These are phyloP conservation scores for Hypoxylon sp. DNA, from an alignment of 2,329 filamentous ascomycete genomes.

Conservation along the genomic window DNA sequence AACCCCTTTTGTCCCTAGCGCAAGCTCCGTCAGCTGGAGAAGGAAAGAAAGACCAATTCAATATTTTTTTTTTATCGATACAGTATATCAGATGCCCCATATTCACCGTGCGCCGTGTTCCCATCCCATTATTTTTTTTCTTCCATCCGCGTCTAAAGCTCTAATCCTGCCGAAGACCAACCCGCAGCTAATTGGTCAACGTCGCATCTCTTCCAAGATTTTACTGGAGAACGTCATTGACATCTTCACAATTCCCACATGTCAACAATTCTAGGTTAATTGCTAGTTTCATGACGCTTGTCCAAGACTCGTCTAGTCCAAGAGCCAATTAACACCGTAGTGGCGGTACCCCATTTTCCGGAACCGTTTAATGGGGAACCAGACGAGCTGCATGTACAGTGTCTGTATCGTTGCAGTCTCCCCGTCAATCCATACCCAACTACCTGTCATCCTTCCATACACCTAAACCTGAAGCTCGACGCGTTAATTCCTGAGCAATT, in stretches of 20 bases:
- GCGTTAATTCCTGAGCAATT: constrained; percentile 14
- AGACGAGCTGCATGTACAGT: constrained; percentile 27
- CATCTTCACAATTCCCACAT: constrained; percentile 3
- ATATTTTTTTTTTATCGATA: constrained; percentile 39
- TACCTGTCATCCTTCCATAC: constrained; percentile 19
- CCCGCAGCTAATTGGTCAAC: neutral
- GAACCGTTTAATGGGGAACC: constrained; percentile 30
- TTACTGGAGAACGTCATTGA: constrained; percentile 12
- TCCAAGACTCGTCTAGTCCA: constrained; percentile 19
- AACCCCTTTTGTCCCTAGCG: constrained; percentile 26
- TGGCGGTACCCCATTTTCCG: constrained; percentile 24
- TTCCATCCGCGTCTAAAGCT: constrained; percentile 7
- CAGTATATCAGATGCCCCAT: constrained; percentile 5
- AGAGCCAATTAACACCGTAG: constrained; percentile 22
- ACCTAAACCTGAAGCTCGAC: constrained; percentile 17
- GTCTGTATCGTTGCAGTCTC: constrained; percentile 22
- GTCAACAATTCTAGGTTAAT: constrained; percentile 8
- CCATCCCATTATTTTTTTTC: constrained; percentile 8
- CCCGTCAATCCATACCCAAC: constrained; percentile 15
- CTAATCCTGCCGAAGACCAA: neutral
- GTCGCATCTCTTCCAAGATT: neutral
- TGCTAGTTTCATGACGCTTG: constrained; percentile 29
- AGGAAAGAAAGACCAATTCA: constrained; percentile 17
- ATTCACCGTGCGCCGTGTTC: constrained; percentile 21
- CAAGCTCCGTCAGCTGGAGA: constrained; percentile 4